phyloP scores from a whole-genome alignment of 2,329 filamentous ascomycete species.

The Sporothrix phasma region DNA sequence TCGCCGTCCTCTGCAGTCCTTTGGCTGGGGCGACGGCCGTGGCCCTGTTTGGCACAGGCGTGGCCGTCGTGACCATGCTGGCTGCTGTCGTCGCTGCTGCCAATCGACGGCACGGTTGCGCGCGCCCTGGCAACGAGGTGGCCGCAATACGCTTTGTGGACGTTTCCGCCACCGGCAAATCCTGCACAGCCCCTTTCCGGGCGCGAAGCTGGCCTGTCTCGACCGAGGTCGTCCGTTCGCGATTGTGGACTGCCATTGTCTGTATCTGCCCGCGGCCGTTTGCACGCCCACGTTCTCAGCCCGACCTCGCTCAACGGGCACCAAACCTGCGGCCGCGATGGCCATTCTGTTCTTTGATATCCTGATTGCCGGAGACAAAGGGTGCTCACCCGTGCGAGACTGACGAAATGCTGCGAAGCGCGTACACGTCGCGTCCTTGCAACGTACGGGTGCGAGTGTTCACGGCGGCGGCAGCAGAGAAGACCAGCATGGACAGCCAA shows the following conservation, averaged over 20 bases:
- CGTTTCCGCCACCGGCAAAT: conserved; percentile 20
- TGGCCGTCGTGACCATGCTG: conserved; percentile 19
- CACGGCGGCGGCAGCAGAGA: background rate
- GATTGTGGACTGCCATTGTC: conserved; percentile 25
- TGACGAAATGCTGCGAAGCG: conserved; percentile 20
- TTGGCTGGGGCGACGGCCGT: conserved; percentile 21
- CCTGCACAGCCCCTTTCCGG: conserved; percentile 21
- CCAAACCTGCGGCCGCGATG: conserved; percentile 25
- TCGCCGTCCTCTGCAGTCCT: conserved; percentile 19
- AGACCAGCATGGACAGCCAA: background rate
- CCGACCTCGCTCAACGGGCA: conserved; percentile 29
- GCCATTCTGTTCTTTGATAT: conserved; percentile 13
- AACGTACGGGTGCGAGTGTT: background rate
- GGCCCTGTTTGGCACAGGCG: conserved; percentile 20
- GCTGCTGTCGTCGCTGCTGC: conserved; percentile 20
- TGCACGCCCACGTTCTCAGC: conserved; percentile 35
- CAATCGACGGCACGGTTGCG: conserved; percentile 19
- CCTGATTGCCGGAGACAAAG: background rate
- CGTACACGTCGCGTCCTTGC: background rate
- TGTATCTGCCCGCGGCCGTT: no score
- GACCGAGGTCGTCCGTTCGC: conserved; percentile 27
- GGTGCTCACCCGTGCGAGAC: conserved; percentile 21
- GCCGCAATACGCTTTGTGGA: conserved; percentile 20
- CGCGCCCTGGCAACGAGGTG: conserved; percentile 13
- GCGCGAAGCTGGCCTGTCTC: conserved; percentile 27